Conservation (phyloP, 2,329 filamentous ascomycete species). For the Monosporascus sp. region DNA sequence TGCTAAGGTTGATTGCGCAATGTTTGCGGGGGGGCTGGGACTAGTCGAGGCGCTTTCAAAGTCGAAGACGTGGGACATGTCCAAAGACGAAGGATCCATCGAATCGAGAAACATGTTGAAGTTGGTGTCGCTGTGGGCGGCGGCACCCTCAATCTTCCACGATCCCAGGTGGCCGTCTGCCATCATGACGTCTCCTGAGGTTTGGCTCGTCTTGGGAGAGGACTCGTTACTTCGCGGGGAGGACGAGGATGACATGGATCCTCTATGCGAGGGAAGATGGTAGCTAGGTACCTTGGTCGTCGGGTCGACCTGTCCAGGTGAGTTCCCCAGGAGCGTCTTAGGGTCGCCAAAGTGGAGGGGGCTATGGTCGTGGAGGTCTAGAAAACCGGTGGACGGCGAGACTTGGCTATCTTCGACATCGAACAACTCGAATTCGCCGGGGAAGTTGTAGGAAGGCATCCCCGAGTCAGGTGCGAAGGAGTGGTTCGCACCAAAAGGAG, state of each 20-base stretch:
- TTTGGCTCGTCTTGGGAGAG: constrained; percentile 22
- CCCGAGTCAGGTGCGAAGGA: constrained; percentile 28
- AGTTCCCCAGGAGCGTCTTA: constrained; percentile 11
- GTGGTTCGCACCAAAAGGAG: constrained; percentile 17
- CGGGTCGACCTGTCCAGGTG: constrained; percentile 5
- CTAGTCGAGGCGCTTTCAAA: constrained; percentile 56
- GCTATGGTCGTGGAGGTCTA: constrained; percentile 24
- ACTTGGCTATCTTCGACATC: constrained; percentile 24
- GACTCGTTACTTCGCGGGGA: constrained; percentile 19
- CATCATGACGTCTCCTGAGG: constrained; percentile 22
- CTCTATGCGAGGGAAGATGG: constrained; percentile 19
- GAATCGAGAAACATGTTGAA: constrained; percentile 16
- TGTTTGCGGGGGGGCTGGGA: constrained; percentile 34
- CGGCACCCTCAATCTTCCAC: constrained; percentile 14
- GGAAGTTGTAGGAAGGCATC: constrained; percentile 26
- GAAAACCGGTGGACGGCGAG: constrained; percentile 22
- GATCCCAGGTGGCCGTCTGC: constrained; percentile 14
- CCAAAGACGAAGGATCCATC: constrained; percentile 14
- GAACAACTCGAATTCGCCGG: constrained; percentile 32
- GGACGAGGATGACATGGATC: constrained; percentile 27
- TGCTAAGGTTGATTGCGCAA: constrained; percentile 12
- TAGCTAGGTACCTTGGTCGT: constrained; percentile 7
- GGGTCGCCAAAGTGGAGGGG: constrained; percentile 15
- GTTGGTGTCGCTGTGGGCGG: constrained; percentile 10
- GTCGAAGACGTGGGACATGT: constrained; percentile 41